Conservation (phyloP, 2,329 filamentous ascomycete genomes). For the Aspergillus sp. region DNA sequence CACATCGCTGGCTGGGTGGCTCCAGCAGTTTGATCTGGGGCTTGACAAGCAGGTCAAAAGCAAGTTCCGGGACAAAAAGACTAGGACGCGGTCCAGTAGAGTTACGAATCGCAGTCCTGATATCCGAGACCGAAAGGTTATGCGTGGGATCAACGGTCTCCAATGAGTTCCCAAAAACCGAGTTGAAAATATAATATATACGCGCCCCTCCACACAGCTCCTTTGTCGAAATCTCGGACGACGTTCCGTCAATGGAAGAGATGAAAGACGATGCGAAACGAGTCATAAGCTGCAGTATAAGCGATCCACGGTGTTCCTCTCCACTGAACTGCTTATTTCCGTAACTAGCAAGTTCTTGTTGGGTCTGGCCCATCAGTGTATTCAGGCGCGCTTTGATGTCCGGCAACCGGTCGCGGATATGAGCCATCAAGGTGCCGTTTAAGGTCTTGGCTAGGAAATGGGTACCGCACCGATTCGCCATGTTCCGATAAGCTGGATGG, state of each 20-base stretch:
- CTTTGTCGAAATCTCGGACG: slow-evolving; percentile 96
- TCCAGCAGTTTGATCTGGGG: slow-evolving; percentile 97
- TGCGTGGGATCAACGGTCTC: slow-evolving; percentile 94
- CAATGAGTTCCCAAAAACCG: slow-evolving; percentile 91
- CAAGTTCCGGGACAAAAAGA: slow-evolving; percentile 93
- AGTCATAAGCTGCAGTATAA: slow-evolving; percentile 96
- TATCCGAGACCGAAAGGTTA: slow-evolving; percentile 89
- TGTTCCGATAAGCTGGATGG: slow-evolving; percentile 94
- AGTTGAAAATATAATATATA: slow-evolving; percentile 99
- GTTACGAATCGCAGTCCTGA: slow-evolving; percentile 94
- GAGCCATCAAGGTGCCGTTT: slow-evolving; percentile 89
- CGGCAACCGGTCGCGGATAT: slow-evolving; percentile 89
- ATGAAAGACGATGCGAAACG: slow-evolving; percentile 97
- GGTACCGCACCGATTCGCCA: slow-evolving; percentile 85
- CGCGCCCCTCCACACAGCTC: slow-evolving; percentile 89
- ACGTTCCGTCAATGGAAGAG: slow-evolving; percentile 96
- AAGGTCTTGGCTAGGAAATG: slow-evolving; percentile 90
- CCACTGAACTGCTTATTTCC: slow-evolving; percentile 96
- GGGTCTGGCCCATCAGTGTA: slow-evolving; percentile 98
- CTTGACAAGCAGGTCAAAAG: slow-evolving; percentile 94
- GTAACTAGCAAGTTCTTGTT: slow-evolving; percentile 95
- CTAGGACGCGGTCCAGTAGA: slow-evolving; percentile 93
- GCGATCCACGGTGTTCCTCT: slow-evolving; percentile 88
- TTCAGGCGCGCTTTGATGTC: slow-evolving; percentile 98
- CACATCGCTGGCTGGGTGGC: slow-evolving; percentile 87